A percentile compares a stretch with the other conserved stretches of the same genome.
Conservation (phyloP, 495 filamentous ascomycete species). For the Cercophora scortea region DNA sequence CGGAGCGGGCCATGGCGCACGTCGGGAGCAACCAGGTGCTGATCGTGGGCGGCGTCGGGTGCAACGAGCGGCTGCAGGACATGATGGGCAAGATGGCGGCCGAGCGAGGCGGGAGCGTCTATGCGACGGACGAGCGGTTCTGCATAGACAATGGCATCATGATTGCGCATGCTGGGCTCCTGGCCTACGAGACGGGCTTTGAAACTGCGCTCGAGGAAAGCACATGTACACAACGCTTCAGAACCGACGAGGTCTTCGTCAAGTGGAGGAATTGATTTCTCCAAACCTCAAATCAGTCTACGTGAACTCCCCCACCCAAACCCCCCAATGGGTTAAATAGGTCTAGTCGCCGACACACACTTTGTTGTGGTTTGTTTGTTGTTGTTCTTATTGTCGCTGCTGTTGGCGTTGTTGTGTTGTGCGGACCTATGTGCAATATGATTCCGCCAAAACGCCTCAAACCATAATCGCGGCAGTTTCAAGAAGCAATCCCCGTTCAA, state of each 20-base stretch:
- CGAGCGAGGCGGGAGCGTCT: constrained; percentile 82
- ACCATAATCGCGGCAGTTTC: too few relatives aligned
- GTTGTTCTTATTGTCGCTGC: too few relatives aligned
- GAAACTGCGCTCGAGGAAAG: constrained; percentile 68
- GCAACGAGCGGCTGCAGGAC: constrained; percentile 88
- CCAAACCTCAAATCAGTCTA: neutral
- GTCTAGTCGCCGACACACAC: too few relatives aligned
- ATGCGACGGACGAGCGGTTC: constrained; percentile 92
- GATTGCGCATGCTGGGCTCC: constrained; percentile 93
- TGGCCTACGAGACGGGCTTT: constrained; percentile 76
- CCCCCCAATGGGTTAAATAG: neutral
- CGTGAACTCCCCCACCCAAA: neutral
- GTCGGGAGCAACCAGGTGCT: constrained; percentile 85
- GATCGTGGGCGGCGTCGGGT: constrained; percentile 97
- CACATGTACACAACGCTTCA: constrained; percentile 87
- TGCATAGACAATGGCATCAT: constrained; percentile 99
- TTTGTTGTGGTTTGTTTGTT: too few relatives aligned
- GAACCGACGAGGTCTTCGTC: constrained; percentile 89
- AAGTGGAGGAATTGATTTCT: constrained; percentile 73
- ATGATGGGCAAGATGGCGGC: constrained; percentile 98
- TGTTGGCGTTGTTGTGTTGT: too few relatives aligned
- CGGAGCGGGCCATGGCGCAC: constrained; percentile 96
- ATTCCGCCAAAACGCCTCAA: too few relatives aligned
- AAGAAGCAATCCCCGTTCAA: too few relatives aligned
- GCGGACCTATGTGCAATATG: too few relatives aligned